These are phyloP conservation scores for Mycena alexandri DNA, from an alignment of 768 basidiomycete genomes.

Conservation along the genomic window DNA sequence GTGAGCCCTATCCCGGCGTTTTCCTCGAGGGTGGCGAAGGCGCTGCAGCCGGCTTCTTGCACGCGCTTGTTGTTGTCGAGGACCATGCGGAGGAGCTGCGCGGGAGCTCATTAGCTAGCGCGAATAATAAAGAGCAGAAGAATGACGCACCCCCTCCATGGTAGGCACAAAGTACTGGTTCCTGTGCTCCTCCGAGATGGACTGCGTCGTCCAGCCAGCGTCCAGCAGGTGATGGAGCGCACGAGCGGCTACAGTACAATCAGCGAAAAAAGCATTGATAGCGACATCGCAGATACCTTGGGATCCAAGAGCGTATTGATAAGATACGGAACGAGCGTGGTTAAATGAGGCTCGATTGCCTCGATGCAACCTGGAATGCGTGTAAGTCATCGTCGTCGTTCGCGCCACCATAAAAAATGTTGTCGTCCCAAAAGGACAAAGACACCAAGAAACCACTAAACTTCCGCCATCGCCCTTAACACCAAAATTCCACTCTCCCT, in stretches of 20 bases:
- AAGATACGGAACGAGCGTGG: slow-evolving; percentile 93
- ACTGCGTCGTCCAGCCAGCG: slow-evolving; percentile 96
- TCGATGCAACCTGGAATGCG: slow-evolving; percentile 88
- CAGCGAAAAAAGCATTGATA: background rate
- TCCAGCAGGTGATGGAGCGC: slow-evolving; percentile 99
- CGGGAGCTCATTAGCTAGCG: background rate
- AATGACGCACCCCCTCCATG: slow-evolving; percentile 88
- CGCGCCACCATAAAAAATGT: slow-evolving; percentile 3
- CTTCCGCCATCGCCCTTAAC: slow-evolving; percentile 98
- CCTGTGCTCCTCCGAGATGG: slow-evolving; percentile 88
- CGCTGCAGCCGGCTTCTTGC: slow-evolving; percentile 98
- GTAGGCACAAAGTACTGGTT: slow-evolving; percentile 94
- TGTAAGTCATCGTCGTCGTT: slow-evolving; percentile 14
- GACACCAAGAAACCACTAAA: slow-evolving; percentile 54
- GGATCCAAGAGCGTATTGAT: slow-evolving; percentile 91
- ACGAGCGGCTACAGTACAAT: slow-evolving; percentile 73
- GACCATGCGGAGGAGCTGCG: slow-evolving; percentile 94
- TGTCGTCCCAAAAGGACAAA: background rate
- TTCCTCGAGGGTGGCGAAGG: slow-evolving; percentile 98
- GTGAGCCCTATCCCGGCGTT: slow-evolving; percentile 92
- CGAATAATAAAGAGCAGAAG: slow-evolving; percentile 11
- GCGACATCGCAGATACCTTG: slow-evolving; percentile 68
- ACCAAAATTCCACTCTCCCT: slow-evolving; percentile 96
- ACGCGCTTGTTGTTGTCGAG: slow-evolving; percentile 98
- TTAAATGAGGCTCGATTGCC: slow-evolving; percentile 92